These are phyloP conservation scores for Phylloporus gajari DNA, from an alignment of 1,284 basidiomycete species.

Conservation along the genomic window DNA sequence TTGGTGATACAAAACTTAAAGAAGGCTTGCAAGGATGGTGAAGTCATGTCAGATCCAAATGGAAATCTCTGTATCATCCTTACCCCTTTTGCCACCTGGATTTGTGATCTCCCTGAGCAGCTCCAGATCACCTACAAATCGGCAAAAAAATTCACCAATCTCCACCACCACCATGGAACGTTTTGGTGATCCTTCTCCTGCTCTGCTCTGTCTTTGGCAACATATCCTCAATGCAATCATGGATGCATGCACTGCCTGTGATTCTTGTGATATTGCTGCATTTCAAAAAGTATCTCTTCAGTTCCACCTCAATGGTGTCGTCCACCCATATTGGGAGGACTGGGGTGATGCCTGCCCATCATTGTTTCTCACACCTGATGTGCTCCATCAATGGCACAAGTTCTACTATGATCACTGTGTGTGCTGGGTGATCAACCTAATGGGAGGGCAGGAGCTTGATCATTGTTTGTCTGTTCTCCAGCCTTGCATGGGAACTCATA, in stretches of 20 bases:
- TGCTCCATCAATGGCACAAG: conserved; percentile 25
- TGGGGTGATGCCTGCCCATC: conserved; percentile 24
- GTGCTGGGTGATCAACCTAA: conserved; percentile 3
- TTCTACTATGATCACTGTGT: conserved; percentile 18
- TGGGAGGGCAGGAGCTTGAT: conserved; percentile 17
- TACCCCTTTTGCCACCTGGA: conserved; percentile 14
- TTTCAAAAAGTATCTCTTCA: conserved; percentile 16
- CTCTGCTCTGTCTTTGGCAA: not conserved
- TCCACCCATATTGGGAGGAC: conserved; percentile 17
- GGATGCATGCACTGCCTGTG: not conserved
- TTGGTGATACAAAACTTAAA: conserved; percentile 23
- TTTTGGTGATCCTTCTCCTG: conserved; percentile 11
- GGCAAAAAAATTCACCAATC: conserved; percentile 9
- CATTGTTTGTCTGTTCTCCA: conserved; percentile 8
- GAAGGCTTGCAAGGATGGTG: not conserved
- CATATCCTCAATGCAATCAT: not conserved
- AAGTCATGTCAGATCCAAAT: too few relatives aligned
- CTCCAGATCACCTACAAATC: conserved; percentile 3
- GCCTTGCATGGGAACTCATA: not conserved
- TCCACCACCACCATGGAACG: not conserved
- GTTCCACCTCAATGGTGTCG: conserved; percentile 12
- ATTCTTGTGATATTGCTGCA: conserved; percentile 13
- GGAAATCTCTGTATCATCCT: conserved; percentile 7
- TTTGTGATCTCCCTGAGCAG: conserved; percentile 18
- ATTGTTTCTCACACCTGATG: conserved; percentile 21